Evolutionary conservation across 2,329 filamentous ascomycete genomes (phyloP), one percentile per base, ranked within the genome.

Genomic region (Arthrinium phaeospermum): DNA sequence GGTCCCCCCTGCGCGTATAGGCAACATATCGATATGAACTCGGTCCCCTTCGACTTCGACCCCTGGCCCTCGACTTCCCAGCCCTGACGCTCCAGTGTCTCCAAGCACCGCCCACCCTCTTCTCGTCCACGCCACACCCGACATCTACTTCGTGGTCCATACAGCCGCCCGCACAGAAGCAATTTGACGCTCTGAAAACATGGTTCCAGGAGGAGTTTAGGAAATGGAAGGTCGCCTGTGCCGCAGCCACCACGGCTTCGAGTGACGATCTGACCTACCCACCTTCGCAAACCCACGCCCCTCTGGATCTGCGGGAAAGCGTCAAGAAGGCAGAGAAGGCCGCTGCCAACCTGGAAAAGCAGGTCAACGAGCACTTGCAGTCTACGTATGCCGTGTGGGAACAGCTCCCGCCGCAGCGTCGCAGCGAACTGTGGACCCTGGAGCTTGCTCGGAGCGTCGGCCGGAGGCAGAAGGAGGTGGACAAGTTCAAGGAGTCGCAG

Each of bases 101-200:
- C 0, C 90, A 93, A 47, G 88, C 93, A 13, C 94, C 95, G 3
- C 91, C 94, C 4, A 96, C 94, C 0, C 86, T 98, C 8, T 96
- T 95, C 83, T 93, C 94, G 13, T 90, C 92, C 0, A 94, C 92
- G 8, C 94, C 95, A 44, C 92, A 97, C 78, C 87, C 94, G 1
- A 94, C 92, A 0, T 86, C 90, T 27, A 90, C 91, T 3, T 96
- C 94, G 0, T 98, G 96, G 91, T 94, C 94, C 0, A 89, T 97
- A 45, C 86, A 90, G 30, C 91, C 93, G 1, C 95, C 95, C 0
- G 91, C 90, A 0, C 86, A 91, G 74, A 90, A 91, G 75, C 94
- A 98, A 80, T 91, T 91, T 69, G 91, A 93, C 22, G 92, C 94
- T 0, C 85, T 98, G 22, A 87, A 90, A 57, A 83, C 87, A 70